Evolutionary conservation across 192 early-diverging fungal genomes (phyloP), one percentile per base, ranked within the genome.

Genomic region (Coemansia sp.): DNA sequence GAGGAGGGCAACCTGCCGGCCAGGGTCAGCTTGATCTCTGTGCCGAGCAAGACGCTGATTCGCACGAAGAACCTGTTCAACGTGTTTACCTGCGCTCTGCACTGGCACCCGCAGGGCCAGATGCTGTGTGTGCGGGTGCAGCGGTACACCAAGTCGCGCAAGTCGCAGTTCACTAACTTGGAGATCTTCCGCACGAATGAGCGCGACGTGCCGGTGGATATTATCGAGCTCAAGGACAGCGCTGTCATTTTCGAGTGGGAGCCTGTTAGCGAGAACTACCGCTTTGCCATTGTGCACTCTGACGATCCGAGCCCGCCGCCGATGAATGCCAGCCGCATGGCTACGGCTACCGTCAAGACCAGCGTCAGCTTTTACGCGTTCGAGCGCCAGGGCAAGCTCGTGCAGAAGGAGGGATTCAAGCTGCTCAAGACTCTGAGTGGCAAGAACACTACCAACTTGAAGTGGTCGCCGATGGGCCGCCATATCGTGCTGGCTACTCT

Each of bases 61-160:
- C 89, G 95, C 61, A 97, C 94, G 56, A 99, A 98, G 88, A 98
- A 98, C 82, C 86, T 99, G 87, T 95, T 97, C 85, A 95, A 88
- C 80, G 95, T 97, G 35, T 88, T 84, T 53, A 87, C 91, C 47
- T 93, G 92, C 71, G 91, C 93, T 53, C 81, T 99, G 59, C 87
- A 89, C 86, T 98, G 94, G 94, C 95, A 98, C 71, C 86, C 86
- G 33, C 82, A 84, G 65, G 96, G 96, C 64, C 87, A 95, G 50
- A 94, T 92, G 80, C 84, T 99, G 36, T 90, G 92, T 36, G 96
- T 97, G 77, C 90, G 90, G 70, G 96, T 98, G 28, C 93, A 95
- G 66, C 89, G 94, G 59, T 84, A 84, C 63, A 91, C 89, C 52
- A 94, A 95, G 83, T 93, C 93, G 61, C 97, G 97, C 81, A 97